Conservation (phyloP, 805 yeast species). For the Candida glaebosa region DNA sequence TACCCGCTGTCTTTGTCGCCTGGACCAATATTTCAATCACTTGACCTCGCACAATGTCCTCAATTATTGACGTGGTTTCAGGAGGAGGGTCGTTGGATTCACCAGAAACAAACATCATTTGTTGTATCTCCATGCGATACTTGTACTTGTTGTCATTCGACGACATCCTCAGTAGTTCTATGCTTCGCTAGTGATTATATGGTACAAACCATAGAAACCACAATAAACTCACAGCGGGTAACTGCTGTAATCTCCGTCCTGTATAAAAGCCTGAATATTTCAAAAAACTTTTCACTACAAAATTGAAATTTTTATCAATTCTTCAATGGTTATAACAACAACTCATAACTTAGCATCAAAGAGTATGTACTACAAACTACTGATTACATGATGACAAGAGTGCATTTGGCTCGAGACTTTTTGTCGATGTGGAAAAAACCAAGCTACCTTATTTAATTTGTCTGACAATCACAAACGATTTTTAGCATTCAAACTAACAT, state of each 20-base stretch:
- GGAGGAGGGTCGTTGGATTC: conserved; percentile 93
- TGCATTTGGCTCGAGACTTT: conserved; percentile 99
- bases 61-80: conserved; percentile 88
- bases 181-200: background rate
- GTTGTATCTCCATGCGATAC: conserved; percentile 88
- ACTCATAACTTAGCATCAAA: too few species aligned
- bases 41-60: conserved; percentile 92
- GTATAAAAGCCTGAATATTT: background rate
- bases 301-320: background rate
- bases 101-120: conserved; percentile 98
- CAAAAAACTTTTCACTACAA: background rate
- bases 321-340: too few species aligned
- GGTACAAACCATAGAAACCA: background rate
- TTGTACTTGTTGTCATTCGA: conserved; percentile 48
- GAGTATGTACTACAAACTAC: conserved; percentile 6
- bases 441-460: conserved; percentile 85
- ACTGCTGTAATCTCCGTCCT: background rate
- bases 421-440: conserved; percentile 97
- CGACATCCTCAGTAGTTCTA: background rate
- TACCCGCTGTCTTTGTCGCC: conserved; percentile 71
- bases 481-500: too few species aligned
- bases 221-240: background rate
- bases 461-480: conserved; percentile 42
- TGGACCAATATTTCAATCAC: conserved; percentile 82
- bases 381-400: conserved; percentile 78